Evolutionary conservation across 2,329 filamentous ascomycete genomes (phyloP).

Genomic region (Botrytis byssoidea): DNA sequence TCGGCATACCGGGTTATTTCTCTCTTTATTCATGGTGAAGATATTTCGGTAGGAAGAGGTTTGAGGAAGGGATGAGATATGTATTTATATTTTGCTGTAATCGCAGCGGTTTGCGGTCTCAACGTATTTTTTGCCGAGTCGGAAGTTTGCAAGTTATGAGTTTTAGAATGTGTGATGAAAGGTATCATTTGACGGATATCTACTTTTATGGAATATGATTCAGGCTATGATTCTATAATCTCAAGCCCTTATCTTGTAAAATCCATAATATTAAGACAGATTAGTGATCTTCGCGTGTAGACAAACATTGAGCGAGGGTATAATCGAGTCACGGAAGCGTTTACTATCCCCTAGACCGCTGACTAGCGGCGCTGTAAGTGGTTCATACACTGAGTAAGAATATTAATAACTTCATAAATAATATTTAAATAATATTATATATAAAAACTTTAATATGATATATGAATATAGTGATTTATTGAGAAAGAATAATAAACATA

Average conservation of each 20-base stretch:
- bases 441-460: no score
- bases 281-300: background rate
- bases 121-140: background rate
- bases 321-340: no score
- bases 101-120: background rate
- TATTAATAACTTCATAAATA: no score
- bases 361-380: no score
- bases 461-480: no score
- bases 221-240: background rate
- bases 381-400: no score
- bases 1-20: slow-evolving; percentile 16
- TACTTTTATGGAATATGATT: background rate
- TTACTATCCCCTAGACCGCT: no score
- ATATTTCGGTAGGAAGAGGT: slow-evolving; percentile 12
- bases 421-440: no score
- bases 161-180: background rate
- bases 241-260: background rate
- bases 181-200: background rate
- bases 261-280: background rate
- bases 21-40: slow-evolving; percentile 21
- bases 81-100: slow-evolving; percentile 20
- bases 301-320: background rate
- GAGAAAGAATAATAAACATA: no score
- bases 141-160: background rate
- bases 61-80: slow-evolving; percentile 13